Evolutionary conservation across 2,329 filamentous ascomycete genomes (phyloP).

Genomic region (Aspergillus sp.): DNA sequence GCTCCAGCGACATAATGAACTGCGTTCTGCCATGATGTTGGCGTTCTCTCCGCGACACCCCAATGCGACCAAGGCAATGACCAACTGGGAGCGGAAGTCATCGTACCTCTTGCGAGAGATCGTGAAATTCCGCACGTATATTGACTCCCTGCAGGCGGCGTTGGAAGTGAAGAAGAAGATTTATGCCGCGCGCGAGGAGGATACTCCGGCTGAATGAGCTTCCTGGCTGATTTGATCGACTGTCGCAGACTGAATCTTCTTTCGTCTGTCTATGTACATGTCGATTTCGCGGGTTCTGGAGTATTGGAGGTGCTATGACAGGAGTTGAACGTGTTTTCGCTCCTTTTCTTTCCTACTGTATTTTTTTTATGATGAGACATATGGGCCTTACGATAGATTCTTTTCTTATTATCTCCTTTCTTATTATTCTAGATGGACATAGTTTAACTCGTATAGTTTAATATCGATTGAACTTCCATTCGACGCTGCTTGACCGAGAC

Average conservation of each 20-base stretch:
- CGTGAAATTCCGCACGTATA: constrained; percentile 94
- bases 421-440: neutral
- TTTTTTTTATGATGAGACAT: neutral
- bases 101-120: constrained; percentile 89
- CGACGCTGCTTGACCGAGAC: no score
- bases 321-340: neutral
- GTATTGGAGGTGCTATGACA: neutral
- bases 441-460: no score
- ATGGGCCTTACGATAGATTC: neutral
- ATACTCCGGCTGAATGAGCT: neutral
- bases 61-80: constrained; percentile 81
- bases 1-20: constrained; percentile 79
- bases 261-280: neutral
- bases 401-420: neutral
- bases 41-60: constrained; percentile 82
- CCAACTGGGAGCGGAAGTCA: constrained; percentile 96
- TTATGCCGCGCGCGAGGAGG: constrained; percentile 43
- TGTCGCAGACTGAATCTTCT: neutral
- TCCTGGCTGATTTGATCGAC: no score
- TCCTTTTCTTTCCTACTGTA: neutral
- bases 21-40: constrained; percentile 81
- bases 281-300: neutral
- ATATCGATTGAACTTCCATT: no score
- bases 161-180: constrained; percentile 69
- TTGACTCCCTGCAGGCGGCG: constrained; percentile 76